A percentile compares a stretch with the other conserved stretches of the same genome.
Conservation (phyloP, 2,329 filamentous ascomycete species). For the Remersonia thermophila region DNA sequence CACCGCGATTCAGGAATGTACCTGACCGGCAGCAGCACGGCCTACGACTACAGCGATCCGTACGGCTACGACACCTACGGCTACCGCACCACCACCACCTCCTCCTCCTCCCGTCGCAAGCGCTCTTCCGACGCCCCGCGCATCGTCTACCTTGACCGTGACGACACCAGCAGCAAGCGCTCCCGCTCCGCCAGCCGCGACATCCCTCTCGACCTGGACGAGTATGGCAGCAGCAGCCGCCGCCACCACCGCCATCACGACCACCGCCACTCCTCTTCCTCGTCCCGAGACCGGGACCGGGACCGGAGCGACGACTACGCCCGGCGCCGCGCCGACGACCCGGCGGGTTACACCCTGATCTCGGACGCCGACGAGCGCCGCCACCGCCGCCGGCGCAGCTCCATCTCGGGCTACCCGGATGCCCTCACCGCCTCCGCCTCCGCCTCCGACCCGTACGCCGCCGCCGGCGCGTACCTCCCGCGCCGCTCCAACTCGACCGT, state of each 20-base stretch:
- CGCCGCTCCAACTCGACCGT: conserved; percentile 13
- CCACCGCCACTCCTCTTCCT: not conserved
- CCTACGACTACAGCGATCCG: conserved; percentile 10
- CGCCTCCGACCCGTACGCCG: conserved; percentile 7
- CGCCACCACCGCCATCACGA: conserved; percentile 2
- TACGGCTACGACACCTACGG: conserved; percentile 9
- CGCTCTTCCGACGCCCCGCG: conserved; percentile 18
- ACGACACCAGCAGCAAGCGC: conserved; percentile 1
- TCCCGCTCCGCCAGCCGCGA: conserved; percentile 10
- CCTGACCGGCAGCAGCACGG: conserved; percentile 15
- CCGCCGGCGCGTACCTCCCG: conserved; percentile 7
- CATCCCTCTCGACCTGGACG: conserved; percentile 10
- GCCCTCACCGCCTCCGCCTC: conserved; percentile 1
- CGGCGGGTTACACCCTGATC: conserved; percentile 2
- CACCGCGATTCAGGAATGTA: conserved; percentile 17
- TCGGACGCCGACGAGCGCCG: conserved; percentile 14
- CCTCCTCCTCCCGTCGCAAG: conserved; percentile 8
- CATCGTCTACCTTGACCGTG: conserved; percentile 15
- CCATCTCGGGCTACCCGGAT: conserved; percentile 8
- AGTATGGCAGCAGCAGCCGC: conserved; percentile 11
- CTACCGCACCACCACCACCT: conserved; percentile 8
- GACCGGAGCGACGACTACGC: conserved; percentile 12
- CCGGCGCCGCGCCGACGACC: conserved; percentile 8
- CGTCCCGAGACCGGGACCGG: not conserved
- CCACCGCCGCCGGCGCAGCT: conserved; percentile 9